These are phyloP conservation scores for Aspergillus udagawae DNA, from an alignment of 2,329 filamentous ascomycete species.

Conservation along the genomic window DNA sequence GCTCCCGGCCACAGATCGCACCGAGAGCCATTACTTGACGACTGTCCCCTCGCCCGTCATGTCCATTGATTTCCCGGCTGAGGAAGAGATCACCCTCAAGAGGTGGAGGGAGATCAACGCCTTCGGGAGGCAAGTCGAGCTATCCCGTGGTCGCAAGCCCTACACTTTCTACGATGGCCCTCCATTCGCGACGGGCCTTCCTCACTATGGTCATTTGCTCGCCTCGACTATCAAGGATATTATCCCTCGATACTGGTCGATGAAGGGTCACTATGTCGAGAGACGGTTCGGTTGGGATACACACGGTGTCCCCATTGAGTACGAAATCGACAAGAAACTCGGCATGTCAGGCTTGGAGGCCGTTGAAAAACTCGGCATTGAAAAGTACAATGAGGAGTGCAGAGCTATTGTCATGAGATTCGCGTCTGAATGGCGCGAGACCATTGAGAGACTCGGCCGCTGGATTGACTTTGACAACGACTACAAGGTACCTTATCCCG, in stretches of 20 bases:
- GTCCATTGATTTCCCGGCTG: conserved; percentile 89
- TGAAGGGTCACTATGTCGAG: conserved; percentile 92
- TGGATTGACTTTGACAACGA: conserved; percentile 99
- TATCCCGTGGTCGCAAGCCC: conserved; percentile 74
- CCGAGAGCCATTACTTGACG: conserved; percentile 12
- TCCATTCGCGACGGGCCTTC: conserved; percentile 68
- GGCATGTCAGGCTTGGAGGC: conserved; percentile 84
- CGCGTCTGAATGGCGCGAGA: conserved; percentile 78
- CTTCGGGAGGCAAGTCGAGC: conserved; percentile 81
- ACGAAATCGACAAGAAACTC: conserved; percentile 95
- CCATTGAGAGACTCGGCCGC: conserved; percentile 81
- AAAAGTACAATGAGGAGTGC: conserved; percentile 88
- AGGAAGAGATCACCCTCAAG: conserved; percentile 79
- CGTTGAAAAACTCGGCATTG: conserved; percentile 79
- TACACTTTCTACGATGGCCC: conserved; percentile 96
- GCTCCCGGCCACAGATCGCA: conserved; percentile 13
- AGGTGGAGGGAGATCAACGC: conserved; percentile 90
- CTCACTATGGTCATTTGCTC: conserved; percentile 72
- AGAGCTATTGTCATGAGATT: conserved; percentile 91
- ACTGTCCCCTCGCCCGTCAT: conserved; percentile 45
- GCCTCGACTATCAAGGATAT: conserved; percentile 97
- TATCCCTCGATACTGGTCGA: conserved; percentile 93
- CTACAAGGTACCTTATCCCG: conserved; percentile 64
- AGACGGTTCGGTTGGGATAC: conserved; percentile 94
- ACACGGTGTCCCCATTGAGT: conserved; percentile 90